Conservation (phyloP, 2,329 filamentous ascomycete species). For the Arthrobotrys entomopaga region DNA sequence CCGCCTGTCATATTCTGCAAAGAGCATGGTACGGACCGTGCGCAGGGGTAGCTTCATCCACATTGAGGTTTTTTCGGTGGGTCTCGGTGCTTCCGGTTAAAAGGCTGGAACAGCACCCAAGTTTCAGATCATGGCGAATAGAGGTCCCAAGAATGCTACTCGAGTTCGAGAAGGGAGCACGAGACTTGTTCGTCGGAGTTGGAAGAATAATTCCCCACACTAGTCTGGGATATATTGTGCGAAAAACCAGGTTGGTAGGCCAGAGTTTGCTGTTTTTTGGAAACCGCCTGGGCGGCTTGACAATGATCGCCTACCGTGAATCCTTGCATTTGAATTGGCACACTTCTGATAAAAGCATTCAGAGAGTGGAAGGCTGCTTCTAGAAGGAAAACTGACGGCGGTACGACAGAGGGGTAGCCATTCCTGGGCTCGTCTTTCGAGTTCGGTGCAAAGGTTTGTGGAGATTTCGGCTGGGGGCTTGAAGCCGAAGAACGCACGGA, state of each 20-base stretch:
- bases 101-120: conserved; percentile 52
- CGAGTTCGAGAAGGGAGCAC: conserved; percentile 45
- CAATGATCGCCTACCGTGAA: conserved; percentile 48
- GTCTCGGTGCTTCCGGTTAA: conserved; percentile 54
- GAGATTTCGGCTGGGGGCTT: conserved; percentile 42
- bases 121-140: conserved; percentile 51
- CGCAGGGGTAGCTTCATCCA: conserved; percentile 38
- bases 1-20: conserved; percentile 18
- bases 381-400: conserved; percentile 16
- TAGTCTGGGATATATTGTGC: conserved; percentile 55
- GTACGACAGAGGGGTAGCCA: not conserved
- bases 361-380: conserved; percentile 21
- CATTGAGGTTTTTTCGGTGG: conserved; percentile 33
- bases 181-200: conserved; percentile 55
- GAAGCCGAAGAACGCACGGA: conserved; percentile 49
- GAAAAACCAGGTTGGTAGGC: conserved; percentile 41
- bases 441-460: conserved; percentile 16
- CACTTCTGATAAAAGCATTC: conserved; percentile 31
- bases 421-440: not conserved
- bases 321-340: conserved; percentile 52
- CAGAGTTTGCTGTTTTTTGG: conserved; percentile 28
- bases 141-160: conserved; percentile 24
- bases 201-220: conserved; percentile 56
- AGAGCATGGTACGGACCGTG: conserved; percentile 36
- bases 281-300: conserved; percentile 33